Evolutionary conservation across 139 green algal genomes (phyloP).

Genomic region (Chlorella sp.): DNA sequence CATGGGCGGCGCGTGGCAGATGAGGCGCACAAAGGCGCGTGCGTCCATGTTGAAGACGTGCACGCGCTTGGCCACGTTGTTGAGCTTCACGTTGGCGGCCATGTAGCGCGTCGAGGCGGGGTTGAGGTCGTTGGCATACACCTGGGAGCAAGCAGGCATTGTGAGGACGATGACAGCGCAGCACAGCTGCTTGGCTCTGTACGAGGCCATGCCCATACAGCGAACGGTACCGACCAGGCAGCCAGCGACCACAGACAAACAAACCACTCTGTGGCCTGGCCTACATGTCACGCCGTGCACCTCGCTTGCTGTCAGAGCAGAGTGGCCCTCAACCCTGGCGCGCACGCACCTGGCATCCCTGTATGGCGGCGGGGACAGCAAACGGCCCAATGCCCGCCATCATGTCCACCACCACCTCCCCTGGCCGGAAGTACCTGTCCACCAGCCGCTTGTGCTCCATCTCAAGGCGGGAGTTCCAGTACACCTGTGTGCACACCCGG

Average conservation of each 20-base stretch:
- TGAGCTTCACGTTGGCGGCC: conserved; percentile 67
- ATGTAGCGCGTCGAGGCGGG: conserved; percentile 73
- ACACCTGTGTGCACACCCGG: no score
- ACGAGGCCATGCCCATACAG: no score
- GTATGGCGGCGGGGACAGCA: conserved; percentile 81
- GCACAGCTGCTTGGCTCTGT: no score
- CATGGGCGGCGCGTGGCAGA: conserved; percentile 23
- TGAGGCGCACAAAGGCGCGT: conserved; percentile 61
- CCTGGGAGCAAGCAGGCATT: conserved; percentile 29
- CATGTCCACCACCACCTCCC: conserved; percentile 72
- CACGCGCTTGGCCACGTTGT: conserved; percentile 52
- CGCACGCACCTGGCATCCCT: conserved; percentile 61
- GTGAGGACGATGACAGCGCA: no score
- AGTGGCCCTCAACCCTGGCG: neutral
- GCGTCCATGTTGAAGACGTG: conserved; percentile 70
- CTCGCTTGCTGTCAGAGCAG: no score
- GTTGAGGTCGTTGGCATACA: conserved; percentile 98
- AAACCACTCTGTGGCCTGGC: no score
- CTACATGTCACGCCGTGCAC: no score
- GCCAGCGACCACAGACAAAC: no score
- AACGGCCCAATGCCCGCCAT: conserved; percentile 97
- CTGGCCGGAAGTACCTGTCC: conserved; percentile 36
- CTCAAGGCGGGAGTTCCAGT: conserved; percentile 98
- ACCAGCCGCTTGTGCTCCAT: conserved; percentile 88
- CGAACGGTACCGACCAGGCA: no score